Evolutionary conservation across 352 stramenopile species (phyloP), one percentile per base, ranked within the genome.

Genomic region (Globisporangium yorkense): DNA sequence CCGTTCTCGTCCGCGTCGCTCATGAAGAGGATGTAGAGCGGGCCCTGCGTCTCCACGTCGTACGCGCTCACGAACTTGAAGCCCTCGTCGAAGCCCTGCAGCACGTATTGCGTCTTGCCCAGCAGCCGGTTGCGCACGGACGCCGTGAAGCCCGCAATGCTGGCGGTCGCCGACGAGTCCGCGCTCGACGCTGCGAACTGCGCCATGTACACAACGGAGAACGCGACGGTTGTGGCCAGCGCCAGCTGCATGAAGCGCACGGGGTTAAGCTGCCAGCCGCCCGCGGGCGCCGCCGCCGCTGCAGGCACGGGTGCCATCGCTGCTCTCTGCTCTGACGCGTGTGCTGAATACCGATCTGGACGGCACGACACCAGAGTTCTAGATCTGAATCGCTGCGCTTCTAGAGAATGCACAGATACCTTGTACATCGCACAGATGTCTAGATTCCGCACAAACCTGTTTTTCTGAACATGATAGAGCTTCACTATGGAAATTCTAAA

Each of bases 21-120:
- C 77, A 88, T 81, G 58, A 93, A 88, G 46, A 93, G 58, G 29
- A 93, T 66, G 56, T 86, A 93, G 31, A 93, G 57, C 24, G 78
- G 83, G 0, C 83, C 83, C 52, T 85, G 78, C 15, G 49, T 65
- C 51, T 68, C 59, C 29, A 89, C 76, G 52, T 91, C 61, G 60
- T 91, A 91, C 75, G 87, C 72, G 49, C 75, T 79, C 59, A 91
- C 81, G 37, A 88, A 88, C 63, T 87, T 81, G 70, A 87, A 80
- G 35, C 65, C 78, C 16, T 76, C 77, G 8, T 82, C 68, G 59
- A 91, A 91, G n/a, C 81, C 81, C 40, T 80, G 74, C 40, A 89
- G 66, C 33, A 88, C 63, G 50, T 87, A 74, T 44, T 82, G 63
- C 31, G 74, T 83, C 66, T 91, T 75, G 8, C 68, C 76, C 8